phyloP scores from a whole-genome alignment of 192 early-diverging fungal species.

The Backusella morwellensis region DNA sequence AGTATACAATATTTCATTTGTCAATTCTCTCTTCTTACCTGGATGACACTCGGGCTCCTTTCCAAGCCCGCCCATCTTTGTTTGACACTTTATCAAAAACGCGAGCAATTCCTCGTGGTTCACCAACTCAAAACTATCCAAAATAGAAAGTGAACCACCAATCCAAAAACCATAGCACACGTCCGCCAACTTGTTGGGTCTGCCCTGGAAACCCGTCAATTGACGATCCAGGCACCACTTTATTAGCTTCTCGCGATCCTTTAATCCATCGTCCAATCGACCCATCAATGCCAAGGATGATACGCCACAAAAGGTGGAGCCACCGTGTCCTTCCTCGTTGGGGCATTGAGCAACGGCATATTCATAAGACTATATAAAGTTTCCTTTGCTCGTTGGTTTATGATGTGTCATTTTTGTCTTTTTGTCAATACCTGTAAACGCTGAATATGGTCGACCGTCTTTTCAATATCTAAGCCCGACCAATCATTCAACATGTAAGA shows the following conservation, averaged over 20 bases:
- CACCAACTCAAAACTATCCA: slow-evolving; percentile 59
- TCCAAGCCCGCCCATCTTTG: slow-evolving; percentile 62
- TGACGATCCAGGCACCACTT: slow-evolving; percentile 84
- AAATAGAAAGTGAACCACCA: slow-evolving; percentile 72
- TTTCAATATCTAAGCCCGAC: slow-evolving; percentile 71
- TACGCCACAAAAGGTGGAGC: slow-evolving; percentile 86
- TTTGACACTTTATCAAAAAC: slow-evolving; percentile 63
- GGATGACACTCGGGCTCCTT: slow-evolving; percentile 54
- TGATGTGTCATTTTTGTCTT: slow-evolving; percentile 17
- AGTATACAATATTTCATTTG: not conserved
- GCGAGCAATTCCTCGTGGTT: slow-evolving; percentile 49
- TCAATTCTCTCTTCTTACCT: slow-evolving; percentile 41
- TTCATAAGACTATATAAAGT: slow-evolving; percentile 54
- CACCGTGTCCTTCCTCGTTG: slow-evolving; percentile 86
- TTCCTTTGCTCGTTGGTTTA: not conserved
- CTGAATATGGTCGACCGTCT: slow-evolving; percentile 58
- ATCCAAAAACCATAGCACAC: slow-evolving; percentile 99
- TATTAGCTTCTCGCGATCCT: slow-evolving; percentile 51
- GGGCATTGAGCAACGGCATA: slow-evolving; percentile 77
- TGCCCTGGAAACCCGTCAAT: slow-evolving; percentile 84
- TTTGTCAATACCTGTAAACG: slow-evolving; percentile 46
- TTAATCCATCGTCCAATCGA: slow-evolving; percentile 49
- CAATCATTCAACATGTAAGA: slow-evolving; percentile 87
- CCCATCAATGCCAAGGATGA: slow-evolving; percentile 78
- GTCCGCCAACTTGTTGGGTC: slow-evolving; percentile 84